A percentile compares a stretch with the other conserved stretches of the same genome.
Evolutionary conservation across 1,284 basidiomycete species (phyloP).

Genomic region (Blastosporella zonata): DNA sequence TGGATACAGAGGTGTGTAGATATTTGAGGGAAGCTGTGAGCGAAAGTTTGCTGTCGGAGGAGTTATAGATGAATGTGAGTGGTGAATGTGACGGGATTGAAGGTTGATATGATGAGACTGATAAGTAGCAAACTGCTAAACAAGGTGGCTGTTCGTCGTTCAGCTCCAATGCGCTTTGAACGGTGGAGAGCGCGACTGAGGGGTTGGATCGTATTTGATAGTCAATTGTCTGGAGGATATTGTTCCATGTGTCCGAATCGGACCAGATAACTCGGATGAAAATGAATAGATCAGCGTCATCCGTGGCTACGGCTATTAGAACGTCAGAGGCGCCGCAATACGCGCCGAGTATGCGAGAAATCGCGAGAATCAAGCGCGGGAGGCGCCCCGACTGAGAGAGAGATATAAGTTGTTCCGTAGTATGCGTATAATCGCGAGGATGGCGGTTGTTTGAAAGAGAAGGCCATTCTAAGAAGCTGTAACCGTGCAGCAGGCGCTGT

Average conservation of each 20-base stretch:
- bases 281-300: constrained; percentile 15
- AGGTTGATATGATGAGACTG: constrained; percentile 13
- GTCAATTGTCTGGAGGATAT: constrained; percentile 22
- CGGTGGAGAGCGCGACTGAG: constrained; percentile 14
- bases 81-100: constrained; percentile 10
- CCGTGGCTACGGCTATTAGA: constrained; percentile 32
- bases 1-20: constrained; percentile 21
- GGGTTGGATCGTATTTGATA: constrained; percentile 20
- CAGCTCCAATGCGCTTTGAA: constrained; percentile 23
- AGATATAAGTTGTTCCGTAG: neutral
- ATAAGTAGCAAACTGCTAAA: constrained; percentile 21
- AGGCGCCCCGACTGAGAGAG: neutral
- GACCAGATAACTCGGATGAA: constrained; percentile 37
- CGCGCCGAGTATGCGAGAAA: constrained; percentile 36
- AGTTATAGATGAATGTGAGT: constrained; percentile 18
- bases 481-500: constrained; percentile 24
- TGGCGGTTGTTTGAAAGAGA: constrained; percentile 33
- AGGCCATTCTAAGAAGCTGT: constrained; percentile 32
- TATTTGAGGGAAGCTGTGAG: constrained; percentile 16
- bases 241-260: constrained; percentile 32
- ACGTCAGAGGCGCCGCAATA: constrained; percentile 40
- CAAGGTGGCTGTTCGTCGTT: constrained; percentile 24
- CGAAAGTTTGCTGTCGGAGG: constrained; percentile 3
- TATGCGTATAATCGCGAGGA: constrained; percentile 18
- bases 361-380: constrained; percentile 25